Conservation (phyloP, 495 filamentous ascomycete species). For the Zalerion maritima region DNA sequence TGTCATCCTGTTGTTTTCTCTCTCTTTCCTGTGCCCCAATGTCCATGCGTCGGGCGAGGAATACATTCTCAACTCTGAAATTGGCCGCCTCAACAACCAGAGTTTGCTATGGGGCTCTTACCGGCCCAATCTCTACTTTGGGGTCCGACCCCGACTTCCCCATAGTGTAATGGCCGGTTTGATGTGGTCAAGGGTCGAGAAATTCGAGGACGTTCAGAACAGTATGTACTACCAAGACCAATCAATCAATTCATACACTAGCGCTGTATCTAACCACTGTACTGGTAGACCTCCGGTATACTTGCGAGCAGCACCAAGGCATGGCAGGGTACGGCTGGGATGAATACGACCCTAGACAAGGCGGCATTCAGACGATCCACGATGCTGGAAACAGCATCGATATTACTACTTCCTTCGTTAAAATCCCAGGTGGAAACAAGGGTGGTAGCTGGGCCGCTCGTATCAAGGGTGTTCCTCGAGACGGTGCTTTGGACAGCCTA, state of each 20-base stretch:
- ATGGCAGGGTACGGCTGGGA: constrained; percentile 98
- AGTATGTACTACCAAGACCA: constrained; percentile 42
- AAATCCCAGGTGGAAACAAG: constrained; percentile 74
- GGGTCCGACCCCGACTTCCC: constrained; percentile 73
- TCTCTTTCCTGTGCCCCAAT: constrained; percentile 5
- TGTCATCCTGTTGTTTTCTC: too few relatives aligned
- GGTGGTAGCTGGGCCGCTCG: constrained; percentile 87
- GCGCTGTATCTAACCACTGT: constrained; percentile 8
- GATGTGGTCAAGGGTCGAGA: constrained; percentile 82
- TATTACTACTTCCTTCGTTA: constrained; percentile 83
- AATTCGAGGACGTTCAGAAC: constrained; percentile 59
- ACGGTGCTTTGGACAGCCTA: constrained; percentile 44
- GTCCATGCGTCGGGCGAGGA: constrained; percentile 12
- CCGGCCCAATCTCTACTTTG: constrained; percentile 90
- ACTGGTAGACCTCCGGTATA: constrained; percentile 66
- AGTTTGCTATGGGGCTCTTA: constrained; percentile 95
- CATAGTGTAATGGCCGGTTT: constrained; percentile 72
- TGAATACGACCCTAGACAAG: constrained; percentile 75
- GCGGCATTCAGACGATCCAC: constrained; percentile 78
- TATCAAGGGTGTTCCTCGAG: constrained; percentile 66
- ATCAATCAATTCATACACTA: neutral
- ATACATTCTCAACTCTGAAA: constrained; percentile 32
- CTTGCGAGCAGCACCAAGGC: constrained; percentile 87
- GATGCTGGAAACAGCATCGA: constrained; percentile 79
- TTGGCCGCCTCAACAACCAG: constrained; percentile 54